Conservation (phyloP, 2,329 filamentous ascomycete species). For the Fusarium goolgardi region DNA sequence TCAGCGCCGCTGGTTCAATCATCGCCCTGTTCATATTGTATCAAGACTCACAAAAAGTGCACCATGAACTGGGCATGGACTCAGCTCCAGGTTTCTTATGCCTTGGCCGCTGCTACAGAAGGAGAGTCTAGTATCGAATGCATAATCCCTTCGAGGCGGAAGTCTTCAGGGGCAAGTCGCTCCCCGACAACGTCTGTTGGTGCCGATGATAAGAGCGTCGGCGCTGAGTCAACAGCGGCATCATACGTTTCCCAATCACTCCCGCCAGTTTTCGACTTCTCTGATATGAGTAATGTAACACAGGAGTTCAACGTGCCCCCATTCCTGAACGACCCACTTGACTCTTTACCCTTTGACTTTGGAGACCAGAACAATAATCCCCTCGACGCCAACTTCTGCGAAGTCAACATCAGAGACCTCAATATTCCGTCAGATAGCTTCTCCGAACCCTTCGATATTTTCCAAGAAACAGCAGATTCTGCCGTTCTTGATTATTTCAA, state of each 20-base stretch:
- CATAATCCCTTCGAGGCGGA: constrained; percentile 1
- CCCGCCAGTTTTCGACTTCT: constrained; percentile 1
- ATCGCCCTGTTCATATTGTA: constrained; percentile 48
- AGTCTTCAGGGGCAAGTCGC: background rate
- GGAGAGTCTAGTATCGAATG: constrained; percentile 19
- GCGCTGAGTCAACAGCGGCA: constrained; percentile 1
- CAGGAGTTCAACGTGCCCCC: background rate
- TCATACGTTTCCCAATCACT: constrained; percentile 10
- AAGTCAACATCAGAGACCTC: background rate
- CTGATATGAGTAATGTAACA: background rate
- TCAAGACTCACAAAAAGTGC: constrained; percentile 48
- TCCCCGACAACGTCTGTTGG: background rate
- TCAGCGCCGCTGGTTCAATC: constrained; percentile 10
- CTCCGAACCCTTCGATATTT: constrained; percentile 5
- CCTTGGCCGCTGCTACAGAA: constrained; percentile 11
- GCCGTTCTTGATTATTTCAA: background rate
- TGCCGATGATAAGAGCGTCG: background rate
- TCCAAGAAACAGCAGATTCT: background rate
- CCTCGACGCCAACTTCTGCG: background rate
- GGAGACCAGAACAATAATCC: background rate
- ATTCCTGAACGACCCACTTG: constrained; percentile 1
- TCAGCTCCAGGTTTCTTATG: constrained; percentile 14
- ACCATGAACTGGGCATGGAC: constrained; percentile 47
- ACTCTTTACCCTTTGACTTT: constrained; percentile 5
- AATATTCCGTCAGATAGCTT: background rate